Base-by-base conservation (phyloP, 1,284 basidiomycete genomes). In the Apiotrichum mycotoxinovorans region DNA sequence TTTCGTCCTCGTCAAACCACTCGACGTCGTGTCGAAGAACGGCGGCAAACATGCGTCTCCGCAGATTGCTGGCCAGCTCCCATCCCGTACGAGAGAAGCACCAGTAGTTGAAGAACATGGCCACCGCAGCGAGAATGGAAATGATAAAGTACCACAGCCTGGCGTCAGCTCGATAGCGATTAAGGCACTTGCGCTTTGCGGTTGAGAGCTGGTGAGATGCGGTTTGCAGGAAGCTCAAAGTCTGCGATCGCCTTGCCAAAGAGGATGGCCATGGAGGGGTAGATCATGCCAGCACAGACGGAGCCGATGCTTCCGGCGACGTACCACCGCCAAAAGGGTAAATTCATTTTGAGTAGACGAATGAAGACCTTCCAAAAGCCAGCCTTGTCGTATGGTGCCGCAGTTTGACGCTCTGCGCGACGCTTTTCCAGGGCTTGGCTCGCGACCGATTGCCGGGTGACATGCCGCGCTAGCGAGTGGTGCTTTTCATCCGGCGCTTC, bases 11-110 rank as follows among this genome's bases (percentile, higher is more conserved):
- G 75, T 95, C 91, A 61, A 94, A 94, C 81, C 86, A 94, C 64
- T 87, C 86, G 65, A 93, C 86, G 69, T 94, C 91, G 79, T 93
- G 90, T 54, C 88, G 81, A 35, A 95, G 76, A 50, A 91, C 85
- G 8, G 90, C 84, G 51, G 79, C 81, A 82, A 94, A 92, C 60
- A 80, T 82, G 50, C 87, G 70, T 2, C 80, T 82, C 41, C 91
- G 84, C 43, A 94, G 74, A 60, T 84, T 87, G 33, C 81, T 75
- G 2, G 87, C 87, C 58, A 93, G 74, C 23, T 79, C 78, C 12
- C 87, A 84, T 37, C 89, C 89, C 5, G 87, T 80, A 1, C 80
- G 75, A 9, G 83, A 79, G 45, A 82, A 82, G 51, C 88, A 85
- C 34, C 80, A 66, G 8, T 85, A 87, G 73, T 92, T 88, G 57